These are phyloP conservation scores for Colletotrichum eleusines DNA, from an alignment of 2,329 filamentous ascomycete species.

Conservation along the genomic window DNA sequence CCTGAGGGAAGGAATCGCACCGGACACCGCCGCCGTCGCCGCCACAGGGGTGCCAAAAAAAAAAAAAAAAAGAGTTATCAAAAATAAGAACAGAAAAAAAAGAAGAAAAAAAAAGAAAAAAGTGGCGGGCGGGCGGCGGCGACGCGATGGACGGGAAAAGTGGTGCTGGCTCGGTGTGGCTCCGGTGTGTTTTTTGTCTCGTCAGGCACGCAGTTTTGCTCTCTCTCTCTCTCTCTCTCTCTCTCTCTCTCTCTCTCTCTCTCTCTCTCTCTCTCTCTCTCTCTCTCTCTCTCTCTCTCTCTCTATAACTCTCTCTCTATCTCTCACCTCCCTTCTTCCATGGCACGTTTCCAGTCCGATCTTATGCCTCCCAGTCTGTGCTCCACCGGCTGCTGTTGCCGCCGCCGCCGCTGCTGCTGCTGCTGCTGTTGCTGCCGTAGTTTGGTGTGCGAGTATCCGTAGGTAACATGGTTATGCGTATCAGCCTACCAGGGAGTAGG, in stretches of 20 bases:
- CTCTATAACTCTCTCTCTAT: too few species aligned
- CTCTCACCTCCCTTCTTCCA: background rate
- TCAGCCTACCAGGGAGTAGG: too few species aligned
- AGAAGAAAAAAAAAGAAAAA: background rate
- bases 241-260: background rate
- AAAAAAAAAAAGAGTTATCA: too few species aligned
- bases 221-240: too few species aligned
- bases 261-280: too few species aligned
- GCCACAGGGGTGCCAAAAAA: conserved; percentile 1
- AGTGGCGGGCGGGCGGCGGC: conserved; percentile 3
- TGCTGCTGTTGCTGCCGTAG: too few species aligned
- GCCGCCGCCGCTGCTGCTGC: too few species aligned
- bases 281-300: too few species aligned
- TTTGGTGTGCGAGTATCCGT: background rate
- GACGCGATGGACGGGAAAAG: too few species aligned
- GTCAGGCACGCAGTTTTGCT: too few species aligned
- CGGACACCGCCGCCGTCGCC: background rate
- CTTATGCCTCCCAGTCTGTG: conserved; percentile 1
- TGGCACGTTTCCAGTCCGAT: conserved; percentile 35
- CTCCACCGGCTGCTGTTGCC: background rate
- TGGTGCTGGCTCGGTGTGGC: conserved; percentile 28
- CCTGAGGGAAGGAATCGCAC: background rate
- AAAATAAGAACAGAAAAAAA: too few species aligned
- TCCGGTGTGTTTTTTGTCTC: conserved; percentile 11
- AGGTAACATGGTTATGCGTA: too few species aligned